phyloP scores from a whole-genome alignment of 768 basidiomycete genomes.

The Pleurotus sapidus region DNA sequence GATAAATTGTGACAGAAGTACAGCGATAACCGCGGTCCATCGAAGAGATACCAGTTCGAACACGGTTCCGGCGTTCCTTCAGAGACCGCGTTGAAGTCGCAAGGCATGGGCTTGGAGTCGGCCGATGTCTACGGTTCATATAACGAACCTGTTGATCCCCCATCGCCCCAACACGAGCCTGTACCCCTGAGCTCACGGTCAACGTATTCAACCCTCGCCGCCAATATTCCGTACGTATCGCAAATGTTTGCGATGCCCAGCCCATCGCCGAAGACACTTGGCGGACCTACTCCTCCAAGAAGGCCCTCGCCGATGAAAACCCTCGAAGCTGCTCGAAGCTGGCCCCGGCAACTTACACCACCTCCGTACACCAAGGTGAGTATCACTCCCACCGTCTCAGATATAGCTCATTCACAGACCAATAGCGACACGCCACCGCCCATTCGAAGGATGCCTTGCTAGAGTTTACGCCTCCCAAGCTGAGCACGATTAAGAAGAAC shows the following conservation, averaged over 20 bases:
- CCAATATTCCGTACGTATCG: not conserved
- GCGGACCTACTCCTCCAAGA: no score
- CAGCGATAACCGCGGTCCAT: no score
- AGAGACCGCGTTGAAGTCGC: no score
- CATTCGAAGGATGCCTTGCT: not conserved
- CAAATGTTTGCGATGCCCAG: not conserved
- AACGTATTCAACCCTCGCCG: not conserved
- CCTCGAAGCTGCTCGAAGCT: not conserved
- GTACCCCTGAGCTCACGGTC: not conserved
- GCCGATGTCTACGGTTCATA: no score
- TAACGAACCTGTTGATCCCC: not conserved
- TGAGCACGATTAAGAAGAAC: constrained; percentile 2
- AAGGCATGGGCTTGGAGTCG: no score
- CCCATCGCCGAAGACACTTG: no score
- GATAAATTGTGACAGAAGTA: no score
- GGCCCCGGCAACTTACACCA: not conserved
- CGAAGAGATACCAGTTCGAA: no score
- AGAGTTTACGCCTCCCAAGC: not conserved
- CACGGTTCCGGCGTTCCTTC: no score
- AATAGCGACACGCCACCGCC: not conserved
- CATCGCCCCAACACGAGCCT: not conserved
- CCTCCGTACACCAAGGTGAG: not conserved
- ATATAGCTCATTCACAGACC: not conserved
- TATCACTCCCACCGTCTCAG: not conserved
- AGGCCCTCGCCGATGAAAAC: no score